phyloP scores from a whole-genome alignment of 2,329 filamentous ascomycete genomes.

The Monosporascus sp. region DNA sequence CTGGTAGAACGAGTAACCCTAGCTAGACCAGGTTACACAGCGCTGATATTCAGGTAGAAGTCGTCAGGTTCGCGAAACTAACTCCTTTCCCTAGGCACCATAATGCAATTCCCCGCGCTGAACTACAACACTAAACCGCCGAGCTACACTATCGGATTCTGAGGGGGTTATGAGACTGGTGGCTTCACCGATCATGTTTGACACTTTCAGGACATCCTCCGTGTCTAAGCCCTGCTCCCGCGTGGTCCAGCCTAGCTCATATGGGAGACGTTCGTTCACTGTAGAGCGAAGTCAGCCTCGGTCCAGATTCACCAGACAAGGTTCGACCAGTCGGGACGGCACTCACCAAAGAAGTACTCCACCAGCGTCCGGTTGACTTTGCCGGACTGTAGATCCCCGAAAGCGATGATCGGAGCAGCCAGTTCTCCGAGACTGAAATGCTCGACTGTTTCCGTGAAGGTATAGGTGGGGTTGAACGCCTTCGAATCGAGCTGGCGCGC shows the following conservation, averaged over 20 bases:
- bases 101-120: too few relatives aligned
- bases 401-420: conserved; percentile 32
- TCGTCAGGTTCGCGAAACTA: too few relatives aligned
- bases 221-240: not conserved
- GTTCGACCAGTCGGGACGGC: not conserved
- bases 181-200: not conserved
- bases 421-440: conserved; percentile 36
- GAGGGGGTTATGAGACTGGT: not conserved
- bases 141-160: too few relatives aligned
- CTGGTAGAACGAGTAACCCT: too few relatives aligned
- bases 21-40: too few relatives aligned
- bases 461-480: conserved; percentile 42
- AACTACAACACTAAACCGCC: too few relatives aligned
- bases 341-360: conserved; percentile 29
- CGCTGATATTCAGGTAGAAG: too few relatives aligned
- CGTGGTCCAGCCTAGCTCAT: not conserved
- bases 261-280: not conserved
- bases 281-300: not conserved
- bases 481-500: conserved; percentile 38
- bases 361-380: conserved; percentile 26
- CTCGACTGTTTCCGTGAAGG: conserved; percentile 30
- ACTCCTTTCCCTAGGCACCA: too few relatives aligned
- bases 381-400: conserved; percentile 29
- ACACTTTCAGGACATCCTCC: not conserved
- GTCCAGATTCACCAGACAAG: not conserved